A percentile compares a stretch with the other conserved stretches of the same genome.
phyloP scores from a whole-genome alignment of 371 early-diverging fungal genomes.

The Gilbertella persicaria region DNA sequence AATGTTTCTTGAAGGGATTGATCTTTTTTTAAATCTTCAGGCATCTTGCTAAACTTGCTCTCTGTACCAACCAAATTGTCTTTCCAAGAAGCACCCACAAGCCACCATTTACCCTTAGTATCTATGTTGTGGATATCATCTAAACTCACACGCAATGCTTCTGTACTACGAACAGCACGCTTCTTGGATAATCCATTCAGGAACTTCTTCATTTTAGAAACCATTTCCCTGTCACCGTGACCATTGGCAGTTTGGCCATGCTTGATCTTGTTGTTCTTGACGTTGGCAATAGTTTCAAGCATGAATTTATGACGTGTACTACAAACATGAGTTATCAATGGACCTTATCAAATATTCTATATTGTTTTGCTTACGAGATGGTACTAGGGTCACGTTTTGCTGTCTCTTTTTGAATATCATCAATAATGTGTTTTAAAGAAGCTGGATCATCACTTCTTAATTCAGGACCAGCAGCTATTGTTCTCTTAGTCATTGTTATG shows the following conservation, averaged over 20 bases:
- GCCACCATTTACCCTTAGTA: conserved; percentile 90
- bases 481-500: background rate
- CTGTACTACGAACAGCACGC: conserved; percentile 54
- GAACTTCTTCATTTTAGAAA: conserved; percentile 80
- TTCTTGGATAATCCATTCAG: conserved; percentile 70
- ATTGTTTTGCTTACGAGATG: conserved; percentile 40
- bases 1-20: conserved; percentile 63
- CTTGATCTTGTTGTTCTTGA: conserved; percentile 93
- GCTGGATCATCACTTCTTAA: conserved; percentile 91
- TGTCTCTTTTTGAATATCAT: conserved; percentile 65
- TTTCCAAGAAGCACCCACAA: conserved; percentile 83
- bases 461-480: conserved; percentile 78
- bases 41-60: conserved; percentile 44
- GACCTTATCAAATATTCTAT: background rate
- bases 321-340: background rate
- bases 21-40: conserved; percentile 46
- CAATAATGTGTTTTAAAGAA: conserved; percentile 84
- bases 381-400: conserved; percentile 48
- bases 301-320: conserved; percentile 87
- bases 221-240: conserved; percentile 59
- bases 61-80: conserved; percentile 63
- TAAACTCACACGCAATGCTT: conserved; percentile 85
- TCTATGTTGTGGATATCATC: conserved; percentile 85
- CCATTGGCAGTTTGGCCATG: conserved; percentile 53
- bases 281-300: conserved; percentile 88